Conservation (phyloP, 306 rosid species). For the Vachellia pachyceras region DNA sequence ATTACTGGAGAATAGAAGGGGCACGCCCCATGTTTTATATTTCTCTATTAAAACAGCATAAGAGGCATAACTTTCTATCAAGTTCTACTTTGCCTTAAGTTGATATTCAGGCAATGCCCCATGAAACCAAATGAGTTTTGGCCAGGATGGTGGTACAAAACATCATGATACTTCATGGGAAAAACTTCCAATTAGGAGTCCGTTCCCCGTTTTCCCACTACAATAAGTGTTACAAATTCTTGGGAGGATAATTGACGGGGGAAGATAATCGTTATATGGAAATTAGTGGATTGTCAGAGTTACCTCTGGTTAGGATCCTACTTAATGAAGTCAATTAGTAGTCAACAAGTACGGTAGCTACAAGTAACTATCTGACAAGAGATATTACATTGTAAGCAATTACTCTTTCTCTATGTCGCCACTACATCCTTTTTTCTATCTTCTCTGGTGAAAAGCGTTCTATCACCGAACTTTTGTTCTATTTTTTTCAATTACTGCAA, state of each 20-base stretch:
- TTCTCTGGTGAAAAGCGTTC: neutral
- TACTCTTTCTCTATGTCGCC: neutral
- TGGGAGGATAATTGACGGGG: neutral
- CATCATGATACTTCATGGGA: too few species aligned
- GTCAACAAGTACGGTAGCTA: neutral
- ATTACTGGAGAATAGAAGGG: too few species aligned
- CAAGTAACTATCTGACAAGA: neutral
- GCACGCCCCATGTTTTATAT: too few species aligned
- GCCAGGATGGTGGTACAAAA: too few species aligned
- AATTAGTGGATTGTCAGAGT: neutral
- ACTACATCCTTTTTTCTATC: neutral
- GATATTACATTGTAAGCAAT: neutral
- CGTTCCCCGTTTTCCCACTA: neutral
- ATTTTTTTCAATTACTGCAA: too few species aligned
- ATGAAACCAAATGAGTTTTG: too few species aligned
- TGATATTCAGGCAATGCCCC: too few species aligned
- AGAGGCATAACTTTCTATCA: too few species aligned
- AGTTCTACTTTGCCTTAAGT: too few species aligned
- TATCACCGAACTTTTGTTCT: neutral
- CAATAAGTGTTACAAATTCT: neutral
- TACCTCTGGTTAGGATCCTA: neutral
- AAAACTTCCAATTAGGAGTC: neutral
- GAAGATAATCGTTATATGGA: neutral
- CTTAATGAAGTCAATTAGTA: neutral
- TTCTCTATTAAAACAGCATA: too few species aligned